These are phyloP conservation scores for Colletotrichum sp. DNA, from an alignment of 2,329 filamentous ascomycete genomes.

Conservation along the genomic window DNA sequence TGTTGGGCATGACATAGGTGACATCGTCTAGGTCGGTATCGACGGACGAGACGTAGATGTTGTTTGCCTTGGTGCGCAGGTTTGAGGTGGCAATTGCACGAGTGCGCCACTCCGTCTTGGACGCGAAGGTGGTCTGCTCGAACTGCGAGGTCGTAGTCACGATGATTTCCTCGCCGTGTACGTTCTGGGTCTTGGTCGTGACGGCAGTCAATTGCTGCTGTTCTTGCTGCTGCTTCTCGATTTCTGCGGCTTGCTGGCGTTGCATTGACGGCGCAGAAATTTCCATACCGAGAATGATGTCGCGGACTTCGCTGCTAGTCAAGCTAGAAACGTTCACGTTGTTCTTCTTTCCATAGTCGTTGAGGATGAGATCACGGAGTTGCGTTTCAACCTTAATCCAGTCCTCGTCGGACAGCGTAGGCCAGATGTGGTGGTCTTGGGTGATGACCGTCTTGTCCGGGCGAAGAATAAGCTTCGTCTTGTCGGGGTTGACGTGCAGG, in stretches of 20 bases:
- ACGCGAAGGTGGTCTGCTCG: slow-evolving; percentile 96
- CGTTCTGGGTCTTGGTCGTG: slow-evolving; percentile 97
- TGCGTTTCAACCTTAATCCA: slow-evolving; percentile 99
- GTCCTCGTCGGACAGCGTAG: slow-evolving; percentile 88
- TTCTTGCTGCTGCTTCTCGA: slow-evolving; percentile 98
- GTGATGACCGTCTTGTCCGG: slow-evolving; percentile 99
- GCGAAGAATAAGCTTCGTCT: slow-evolving; percentile 92
- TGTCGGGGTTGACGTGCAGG: slow-evolving; percentile 96
- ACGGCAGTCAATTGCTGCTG: slow-evolving; percentile 96
- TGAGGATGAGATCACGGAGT: slow-evolving; percentile 91
- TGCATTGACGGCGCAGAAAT: slow-evolving; percentile 98
- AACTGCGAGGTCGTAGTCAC: slow-evolving; percentile 98
- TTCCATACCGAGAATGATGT: slow-evolving; percentile 99
- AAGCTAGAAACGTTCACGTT: slow-evolving; percentile 98
- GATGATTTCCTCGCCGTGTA: slow-evolving; percentile 96
- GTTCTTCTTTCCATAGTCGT: slow-evolving; percentile 99
- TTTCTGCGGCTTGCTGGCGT: slow-evolving; percentile 96
- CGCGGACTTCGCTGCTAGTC: slow-evolving; percentile 94
- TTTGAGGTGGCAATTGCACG: slow-evolving; percentile 96
- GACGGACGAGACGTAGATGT: slow-evolving; percentile 97
- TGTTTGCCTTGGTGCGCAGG: slow-evolving; percentile 90
- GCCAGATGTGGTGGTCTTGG: slow-evolving; percentile 99
- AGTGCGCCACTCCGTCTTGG: slow-evolving; percentile 98
- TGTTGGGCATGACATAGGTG: slow-evolving; percentile 99
- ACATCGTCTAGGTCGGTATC: slow-evolving; percentile 90